Conservation (phyloP, 73 alveolate species). For the Tetrahymena borealis region DNA sequence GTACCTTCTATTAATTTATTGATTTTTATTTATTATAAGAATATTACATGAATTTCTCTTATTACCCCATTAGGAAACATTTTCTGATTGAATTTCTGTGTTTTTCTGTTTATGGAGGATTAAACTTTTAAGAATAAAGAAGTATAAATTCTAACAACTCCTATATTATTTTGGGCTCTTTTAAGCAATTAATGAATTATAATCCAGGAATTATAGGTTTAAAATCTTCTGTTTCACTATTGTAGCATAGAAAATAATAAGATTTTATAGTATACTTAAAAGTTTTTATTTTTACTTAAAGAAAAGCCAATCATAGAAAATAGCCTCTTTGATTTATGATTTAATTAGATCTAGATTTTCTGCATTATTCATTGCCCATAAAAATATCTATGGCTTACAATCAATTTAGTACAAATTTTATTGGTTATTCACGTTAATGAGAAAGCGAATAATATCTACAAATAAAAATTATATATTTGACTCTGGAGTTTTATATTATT, state of each 20-base stretch:
- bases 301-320: background rate
- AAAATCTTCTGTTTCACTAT: background rate
- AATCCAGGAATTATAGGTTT: background rate
- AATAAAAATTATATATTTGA: background rate
- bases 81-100: background rate
- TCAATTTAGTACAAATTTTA: background rate
- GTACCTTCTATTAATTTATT: background rate
- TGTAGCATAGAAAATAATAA: background rate
- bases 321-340: background rate
- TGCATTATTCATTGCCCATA: background rate
- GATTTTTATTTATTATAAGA: background rate
- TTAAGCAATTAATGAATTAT: background rate
- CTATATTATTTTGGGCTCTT: background rate
- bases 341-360: background rate
- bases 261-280: background rate
- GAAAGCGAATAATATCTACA: background rate
- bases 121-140: background rate
- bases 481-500: background rate
- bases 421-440: background rate
- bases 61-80: background rate
- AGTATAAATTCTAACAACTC: background rate
- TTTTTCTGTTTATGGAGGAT: background rate
- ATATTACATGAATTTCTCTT: background rate
- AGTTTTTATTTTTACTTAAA: background rate
- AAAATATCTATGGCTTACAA: background rate